Percentiles rank a stretch among this genome's conserved stretches.
Evolutionary conservation across 306 rosid species (phyloP).

Genomic region (Urtica urens): DNA sequence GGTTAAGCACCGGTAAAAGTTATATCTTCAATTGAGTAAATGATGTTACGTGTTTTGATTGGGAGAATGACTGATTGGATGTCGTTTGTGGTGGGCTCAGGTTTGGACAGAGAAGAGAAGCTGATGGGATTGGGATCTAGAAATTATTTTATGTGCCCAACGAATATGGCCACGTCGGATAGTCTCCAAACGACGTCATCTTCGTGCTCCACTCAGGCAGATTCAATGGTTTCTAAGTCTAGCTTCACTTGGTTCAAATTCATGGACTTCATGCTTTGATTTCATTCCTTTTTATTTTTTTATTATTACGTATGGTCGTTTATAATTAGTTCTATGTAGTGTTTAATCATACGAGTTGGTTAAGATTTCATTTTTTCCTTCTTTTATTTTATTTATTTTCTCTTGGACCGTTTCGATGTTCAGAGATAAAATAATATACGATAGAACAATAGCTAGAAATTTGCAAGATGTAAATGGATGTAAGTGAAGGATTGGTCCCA

Average conservation of each 20-base stretch:
- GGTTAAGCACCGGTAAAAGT: too few relatives aligned
- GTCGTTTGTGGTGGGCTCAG: slow-evolving; percentile 22
- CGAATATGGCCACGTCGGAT: slow-evolving; percentile 7
- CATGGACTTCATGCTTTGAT: slow-evolving; percentile 44
- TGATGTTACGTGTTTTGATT: too few relatives aligned
- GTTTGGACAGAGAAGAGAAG: slow-evolving; percentile 53
- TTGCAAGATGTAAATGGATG: too few relatives aligned
- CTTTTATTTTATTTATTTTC: background rate
- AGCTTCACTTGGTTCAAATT: slow-evolving; percentile 54
- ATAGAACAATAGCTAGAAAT: too few relatives aligned
- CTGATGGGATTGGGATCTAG: slow-evolving; percentile 56
- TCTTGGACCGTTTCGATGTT: background rate
- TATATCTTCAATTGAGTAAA: too few relatives aligned
- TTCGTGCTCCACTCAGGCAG: slow-evolving; percentile 44
- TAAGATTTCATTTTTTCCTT: background rate
- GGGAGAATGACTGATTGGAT: slow-evolving; percentile 10
- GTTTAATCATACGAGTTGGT: background rate
- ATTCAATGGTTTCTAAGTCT: slow-evolving; percentile 13
- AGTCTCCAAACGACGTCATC: slow-evolving; percentile 12
- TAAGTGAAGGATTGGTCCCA: too few relatives aligned
- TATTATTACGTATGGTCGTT: background rate
- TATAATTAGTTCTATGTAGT: background rate
- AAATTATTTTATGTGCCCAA: slow-evolving; percentile 56
- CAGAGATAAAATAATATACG: too few relatives aligned
- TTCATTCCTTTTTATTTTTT: slow-evolving; percentile 4